Conservation (phyloP, 176 grass and related monocot species). For the Juncus effusus region DNA sequence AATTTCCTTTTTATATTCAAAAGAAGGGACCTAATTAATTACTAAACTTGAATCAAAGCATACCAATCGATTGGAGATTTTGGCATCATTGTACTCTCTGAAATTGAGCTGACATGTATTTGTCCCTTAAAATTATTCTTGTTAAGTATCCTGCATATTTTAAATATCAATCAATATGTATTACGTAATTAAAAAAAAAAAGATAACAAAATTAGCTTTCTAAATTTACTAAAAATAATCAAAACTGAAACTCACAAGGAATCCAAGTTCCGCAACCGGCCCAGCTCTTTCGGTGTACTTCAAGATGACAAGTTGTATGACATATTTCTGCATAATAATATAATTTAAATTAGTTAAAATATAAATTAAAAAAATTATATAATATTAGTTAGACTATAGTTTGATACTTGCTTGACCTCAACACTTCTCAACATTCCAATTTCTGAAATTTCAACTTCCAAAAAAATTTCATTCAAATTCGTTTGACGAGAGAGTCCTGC, state of each 20-base stretch:
- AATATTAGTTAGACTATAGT: slow-evolving; percentile 8
- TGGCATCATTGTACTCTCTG: too few relatives aligned
- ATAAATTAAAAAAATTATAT: neutral
- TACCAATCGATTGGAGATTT: too few relatives aligned
- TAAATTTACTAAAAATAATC: neutral
- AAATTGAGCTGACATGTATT: slow-evolving; percentile 56
- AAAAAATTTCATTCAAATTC: slow-evolving; percentile 60
- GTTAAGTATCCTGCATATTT: slow-evolving; percentile 70
- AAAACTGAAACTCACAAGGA: too few relatives aligned
- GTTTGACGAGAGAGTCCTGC: slow-evolving; percentile 95
- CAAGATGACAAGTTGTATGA: slow-evolving; percentile 57
- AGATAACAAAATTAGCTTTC: slow-evolving; percentile 1
- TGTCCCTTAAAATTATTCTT: slow-evolving; percentile 85
- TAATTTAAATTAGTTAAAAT: neutral
- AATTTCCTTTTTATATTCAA: too few relatives aligned
- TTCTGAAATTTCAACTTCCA: slow-evolving; percentile 90
- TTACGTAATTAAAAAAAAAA: neutral
- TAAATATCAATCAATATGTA: slow-evolving; percentile 11
- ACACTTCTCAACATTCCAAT: slow-evolving; percentile 90
- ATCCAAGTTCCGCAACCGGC: too few relatives aligned
- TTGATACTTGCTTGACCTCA: slow-evolving; percentile 73
- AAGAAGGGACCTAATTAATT: too few relatives aligned
- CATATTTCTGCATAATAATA: too few relatives aligned
- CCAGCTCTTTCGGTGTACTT: slow-evolving; percentile 57
- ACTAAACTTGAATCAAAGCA: too few relatives aligned